Base-by-base conservation (phyloP, 768 basidiomycete genomes). In the Auriculariales sp. region DNA sequence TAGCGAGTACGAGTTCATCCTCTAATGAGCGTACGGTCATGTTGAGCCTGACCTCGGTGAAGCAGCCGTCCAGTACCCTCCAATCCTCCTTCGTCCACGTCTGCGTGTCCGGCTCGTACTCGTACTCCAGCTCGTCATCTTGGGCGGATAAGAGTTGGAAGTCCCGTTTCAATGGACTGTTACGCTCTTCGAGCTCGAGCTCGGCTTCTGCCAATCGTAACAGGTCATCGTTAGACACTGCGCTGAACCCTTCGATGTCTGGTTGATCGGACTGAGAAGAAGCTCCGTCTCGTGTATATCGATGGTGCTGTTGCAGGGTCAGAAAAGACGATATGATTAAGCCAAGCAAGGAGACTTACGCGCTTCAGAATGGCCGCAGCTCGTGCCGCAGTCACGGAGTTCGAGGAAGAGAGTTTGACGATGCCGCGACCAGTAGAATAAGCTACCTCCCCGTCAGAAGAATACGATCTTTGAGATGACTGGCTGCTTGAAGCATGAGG, bases 361-460 rank as follows among this genome's bases (percentile, higher is more conserved):
- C 86, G 74, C 64, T 85, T 90, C 56, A 95, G 69, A 52, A 95
- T 92, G 0, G 92, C 92, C 29, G 88, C 91, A 17, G 91, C 92
- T 45, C 87, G 69, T 2, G 91, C 92, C 39, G 92, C 92, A n/a
- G 88, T 87, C 52, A 73, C 71, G 2, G 92, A 85, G 62, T 94
- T 86, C 19, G 77, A 75, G 52, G 86, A 89, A 2, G 81, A 81
- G 53, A 94, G 85, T 66, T 86, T 83, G 54, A 95, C 78, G 4
- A 93, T 67, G 17, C 74, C 74, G 12, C 67, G 63, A 46, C 77
- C 48, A 9, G 48, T 32, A n/a, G 30, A 5, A 34, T 46, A 56
- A n/a, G 56, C 58, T 11, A 52, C 32, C 14, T 52, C 54, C 17
- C 49, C 50, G 9, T 52, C 52, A 35, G n/a, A n/a, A n/a, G n/a